phyloP scores from a whole-genome alignment of 306 rosid species.

The Lathyrus aphaca region DNA sequence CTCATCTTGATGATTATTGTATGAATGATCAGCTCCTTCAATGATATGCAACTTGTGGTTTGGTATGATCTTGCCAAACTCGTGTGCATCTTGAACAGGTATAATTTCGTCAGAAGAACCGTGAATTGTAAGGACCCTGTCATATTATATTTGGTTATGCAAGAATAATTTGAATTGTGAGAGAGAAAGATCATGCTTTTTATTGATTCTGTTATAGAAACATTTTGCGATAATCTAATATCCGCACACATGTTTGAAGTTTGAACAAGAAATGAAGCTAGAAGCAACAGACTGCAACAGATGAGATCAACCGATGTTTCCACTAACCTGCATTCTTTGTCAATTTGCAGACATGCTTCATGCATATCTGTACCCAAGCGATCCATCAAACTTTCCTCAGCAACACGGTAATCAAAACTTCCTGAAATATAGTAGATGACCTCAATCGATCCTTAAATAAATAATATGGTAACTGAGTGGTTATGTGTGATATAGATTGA shows the following conservation, averaged over 20 bases:
- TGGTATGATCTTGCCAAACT: slow-evolving; percentile 68
- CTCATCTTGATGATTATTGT: slow-evolving; percentile 55
- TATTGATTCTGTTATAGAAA: slow-evolving; percentile 1
- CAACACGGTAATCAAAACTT: slow-evolving; percentile 49
- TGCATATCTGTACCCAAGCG: slow-evolving; percentile 64
- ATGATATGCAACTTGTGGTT: slow-evolving; percentile 63
- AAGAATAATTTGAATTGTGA: neutral
- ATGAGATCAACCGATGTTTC: neutral
- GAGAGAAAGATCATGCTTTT: slow-evolving; percentile 1
- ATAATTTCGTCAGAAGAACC: slow-evolving; percentile 63
- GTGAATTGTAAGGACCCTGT: slow-evolving; percentile 74
- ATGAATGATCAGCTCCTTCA: slow-evolving; percentile 70
- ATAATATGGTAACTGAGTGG: slow-evolving; percentile 1
- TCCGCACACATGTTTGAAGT: neutral
- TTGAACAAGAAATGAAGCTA: neutral
- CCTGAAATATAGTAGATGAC: slow-evolving; percentile 41
- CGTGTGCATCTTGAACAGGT: slow-evolving; percentile 59
- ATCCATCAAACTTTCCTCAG: slow-evolving; percentile 69
- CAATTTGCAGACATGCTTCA: slow-evolving; percentile 68
- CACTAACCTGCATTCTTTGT: slow-evolving; percentile 66
- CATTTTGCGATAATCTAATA: neutral
- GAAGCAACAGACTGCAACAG: slow-evolving; percentile 8
- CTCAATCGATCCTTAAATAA: slow-evolving; percentile 1
- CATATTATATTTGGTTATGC: neutral
- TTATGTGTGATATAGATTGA: slow-evolving; percentile 1